phyloP scores from a whole-genome alignment of 306 rosid species.

The Castanopsis chinensis region DNA sequence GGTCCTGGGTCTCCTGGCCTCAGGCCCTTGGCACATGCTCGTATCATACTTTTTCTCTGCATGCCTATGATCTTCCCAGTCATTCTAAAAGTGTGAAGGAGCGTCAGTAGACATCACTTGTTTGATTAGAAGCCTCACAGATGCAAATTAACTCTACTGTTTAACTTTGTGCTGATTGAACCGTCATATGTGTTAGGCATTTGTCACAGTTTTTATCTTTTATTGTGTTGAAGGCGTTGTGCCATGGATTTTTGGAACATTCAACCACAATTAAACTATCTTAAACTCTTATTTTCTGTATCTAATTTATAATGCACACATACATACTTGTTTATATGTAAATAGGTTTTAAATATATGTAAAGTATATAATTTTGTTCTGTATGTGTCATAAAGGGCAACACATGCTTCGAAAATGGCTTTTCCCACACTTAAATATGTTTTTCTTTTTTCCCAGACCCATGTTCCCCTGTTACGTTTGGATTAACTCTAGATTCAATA shows the following conservation, averaged over 20 bases:
- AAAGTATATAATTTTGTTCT: too few species aligned
- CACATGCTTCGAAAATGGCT: not conserved
- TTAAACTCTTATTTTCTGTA: not conserved
- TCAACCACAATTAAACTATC: not conserved
- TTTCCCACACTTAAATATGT: not conserved
- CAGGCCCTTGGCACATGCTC: not conserved
- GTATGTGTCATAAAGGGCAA: not conserved
- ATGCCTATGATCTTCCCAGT: not conserved
- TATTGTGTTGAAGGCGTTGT: not conserved
- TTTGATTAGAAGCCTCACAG: not conserved
- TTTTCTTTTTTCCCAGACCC: not conserved
- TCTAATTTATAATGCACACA: not conserved
- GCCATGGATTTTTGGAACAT: not conserved
- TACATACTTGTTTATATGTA: not conserved
- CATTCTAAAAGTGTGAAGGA: not conserved
- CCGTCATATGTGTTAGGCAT: not conserved
- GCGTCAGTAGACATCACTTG: not conserved
- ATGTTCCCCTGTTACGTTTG: not conserved
- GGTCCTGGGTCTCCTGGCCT: not conserved
- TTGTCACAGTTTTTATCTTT: not conserved
- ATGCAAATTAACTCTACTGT: not conserved
- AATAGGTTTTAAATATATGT: too few species aligned
- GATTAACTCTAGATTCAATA: not conserved
- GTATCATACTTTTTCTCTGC: not conserved
- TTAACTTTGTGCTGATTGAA: not conserved